Percentiles rank a stretch among this genome's conserved stretches.
Conservation (phyloP, 805 yeast species). For the Lachancea mirantina region DNA sequence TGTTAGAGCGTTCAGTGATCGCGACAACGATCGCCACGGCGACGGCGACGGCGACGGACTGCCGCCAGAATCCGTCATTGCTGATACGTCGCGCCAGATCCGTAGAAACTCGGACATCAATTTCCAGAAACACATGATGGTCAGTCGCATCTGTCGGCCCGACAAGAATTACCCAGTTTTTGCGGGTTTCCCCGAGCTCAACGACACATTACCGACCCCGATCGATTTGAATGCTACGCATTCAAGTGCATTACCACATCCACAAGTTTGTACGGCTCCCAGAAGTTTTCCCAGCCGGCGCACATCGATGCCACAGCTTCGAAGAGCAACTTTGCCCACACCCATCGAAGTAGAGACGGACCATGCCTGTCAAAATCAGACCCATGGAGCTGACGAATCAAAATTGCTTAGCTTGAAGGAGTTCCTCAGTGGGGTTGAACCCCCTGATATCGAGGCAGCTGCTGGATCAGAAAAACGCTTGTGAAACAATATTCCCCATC, state of each 20-base stretch:
- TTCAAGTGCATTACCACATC: no score
- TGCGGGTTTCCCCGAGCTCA: slow-evolving; percentile 20
- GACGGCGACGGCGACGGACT: slow-evolving; percentile 1
- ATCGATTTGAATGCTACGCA: not conserved
- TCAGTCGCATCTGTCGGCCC: slow-evolving; percentile 16
- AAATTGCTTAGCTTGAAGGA: slow-evolving; percentile 2
- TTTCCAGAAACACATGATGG: slow-evolving; percentile 16
- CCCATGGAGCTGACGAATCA: not conserved
- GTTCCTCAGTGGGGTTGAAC: no score
- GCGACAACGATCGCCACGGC: no score
- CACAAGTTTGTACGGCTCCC: no score
- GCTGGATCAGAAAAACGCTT: no score
- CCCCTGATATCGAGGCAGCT: no score
- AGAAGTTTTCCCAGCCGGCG: not conserved
- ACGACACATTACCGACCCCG: slow-evolving; percentile 7
- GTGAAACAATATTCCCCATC: no score
- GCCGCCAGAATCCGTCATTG: slow-evolving; percentile 13
- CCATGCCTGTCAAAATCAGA: no score
- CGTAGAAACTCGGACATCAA: slow-evolving; percentile 21
- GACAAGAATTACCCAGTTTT: slow-evolving; percentile 16
- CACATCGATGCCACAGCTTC: not conserved
- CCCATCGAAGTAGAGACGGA: not conserved
- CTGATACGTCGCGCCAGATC: slow-evolving; percentile 24
- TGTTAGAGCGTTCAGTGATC: no score
- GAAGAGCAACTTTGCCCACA: slow-evolving; percentile 1